Evolutionary conservation across 441 rosid species (phyloP).

Genomic region (Erysimum pusillum): DNA sequence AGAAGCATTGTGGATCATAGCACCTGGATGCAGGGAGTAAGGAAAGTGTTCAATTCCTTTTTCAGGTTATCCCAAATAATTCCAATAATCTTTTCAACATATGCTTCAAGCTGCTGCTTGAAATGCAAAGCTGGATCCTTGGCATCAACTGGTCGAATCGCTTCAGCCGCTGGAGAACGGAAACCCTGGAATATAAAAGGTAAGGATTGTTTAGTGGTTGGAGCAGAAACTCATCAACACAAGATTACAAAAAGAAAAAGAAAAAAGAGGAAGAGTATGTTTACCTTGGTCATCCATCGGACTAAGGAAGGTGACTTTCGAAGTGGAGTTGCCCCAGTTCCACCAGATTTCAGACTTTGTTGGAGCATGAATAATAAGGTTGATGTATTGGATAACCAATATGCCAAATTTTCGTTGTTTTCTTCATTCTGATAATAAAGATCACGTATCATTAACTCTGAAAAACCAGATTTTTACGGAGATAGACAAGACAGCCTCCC

Average conservation of each 20-base stretch:
- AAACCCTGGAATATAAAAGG: constrained; percentile 65
- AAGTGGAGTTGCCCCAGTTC: constrained; percentile 60
- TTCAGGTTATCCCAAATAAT: constrained; percentile 91
- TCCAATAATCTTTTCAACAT: constrained; percentile 87
- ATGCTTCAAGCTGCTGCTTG: constrained; percentile 92
- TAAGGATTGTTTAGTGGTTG: constrained; percentile 10
- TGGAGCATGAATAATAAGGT: constrained; percentile 87
- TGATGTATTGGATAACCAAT: constrained; percentile 90
- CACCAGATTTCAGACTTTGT: constrained; percentile 72
- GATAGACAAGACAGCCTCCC: constrained; percentile 14
- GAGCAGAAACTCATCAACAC: constrained; percentile 5
- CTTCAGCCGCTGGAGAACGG: constrained; percentile 65
- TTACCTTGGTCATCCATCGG: constrained; percentile 88
- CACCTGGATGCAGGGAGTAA: constrained; percentile 89
- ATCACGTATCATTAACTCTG: constrained; percentile 21
- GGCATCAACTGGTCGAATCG: constrained; percentile 81
- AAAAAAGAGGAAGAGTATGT: constrained; percentile 6
- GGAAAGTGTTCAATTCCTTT: constrained; percentile 72
- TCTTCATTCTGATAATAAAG: constrained; percentile 66
- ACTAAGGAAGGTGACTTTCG: constrained; percentile 77
- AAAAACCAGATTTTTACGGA: background rate
- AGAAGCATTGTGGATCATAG: constrained; percentile 30
- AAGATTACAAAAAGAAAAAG: background rate
- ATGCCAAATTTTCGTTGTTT: constrained; percentile 74
- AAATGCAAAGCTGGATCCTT: constrained; percentile 94